Evolutionary conservation across 306 rosid genomes (phyloP), one percentile per base, ranked within the genome.

Genomic region (Cucurbita maxima): DNA sequence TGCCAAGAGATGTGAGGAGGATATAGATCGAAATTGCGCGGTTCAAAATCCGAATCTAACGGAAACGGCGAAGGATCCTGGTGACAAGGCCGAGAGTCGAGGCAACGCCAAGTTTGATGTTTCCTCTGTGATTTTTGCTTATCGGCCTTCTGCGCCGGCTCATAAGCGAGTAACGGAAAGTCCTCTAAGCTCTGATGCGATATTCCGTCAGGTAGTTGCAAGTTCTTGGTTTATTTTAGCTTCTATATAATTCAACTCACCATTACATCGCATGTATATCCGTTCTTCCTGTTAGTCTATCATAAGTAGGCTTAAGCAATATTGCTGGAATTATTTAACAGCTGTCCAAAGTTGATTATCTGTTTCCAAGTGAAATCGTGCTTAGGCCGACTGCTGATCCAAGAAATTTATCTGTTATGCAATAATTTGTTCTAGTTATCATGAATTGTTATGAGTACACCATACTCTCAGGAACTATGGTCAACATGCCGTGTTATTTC

Each of bases 181-280:
- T 58, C 96, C 96, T n/a, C 91, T 95, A 3, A 95, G 96, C 81
- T 95, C 99, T 51, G 92, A 84, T 61, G 84, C 84, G 50, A 95
- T 95, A 71, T 91, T 95, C 85, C 81, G 75, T 58, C 97, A 95
- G 94, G 99, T 95, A 73, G 13, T 47, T 34, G 52, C 41, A 30
- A 56, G 71, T 43, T 25, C 1, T 71, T 79, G 38, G 38, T 71
- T 52, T 40, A 54, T 76, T 63, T 63, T 58, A n/a, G 51, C 20
- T 55, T 53, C 15, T 19, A 22, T 16, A 56, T 12, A 16, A 38
- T 72, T 55, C 34, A 38, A 55, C 18, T 72, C 44, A 10, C 38
- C 54, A 48, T 52, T 72, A 18, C 58, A 52, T 54, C 14, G 76
- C 51, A 37, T 15, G 2, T n/a, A 52, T 41, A 47, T 47, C 20